Percentiles rank a stretch among this genome's conserved stretches.
Evolutionary conservation across 176 grass and related monocot species (phyloP).

Genomic region (Oryza longistaminata): DNA sequence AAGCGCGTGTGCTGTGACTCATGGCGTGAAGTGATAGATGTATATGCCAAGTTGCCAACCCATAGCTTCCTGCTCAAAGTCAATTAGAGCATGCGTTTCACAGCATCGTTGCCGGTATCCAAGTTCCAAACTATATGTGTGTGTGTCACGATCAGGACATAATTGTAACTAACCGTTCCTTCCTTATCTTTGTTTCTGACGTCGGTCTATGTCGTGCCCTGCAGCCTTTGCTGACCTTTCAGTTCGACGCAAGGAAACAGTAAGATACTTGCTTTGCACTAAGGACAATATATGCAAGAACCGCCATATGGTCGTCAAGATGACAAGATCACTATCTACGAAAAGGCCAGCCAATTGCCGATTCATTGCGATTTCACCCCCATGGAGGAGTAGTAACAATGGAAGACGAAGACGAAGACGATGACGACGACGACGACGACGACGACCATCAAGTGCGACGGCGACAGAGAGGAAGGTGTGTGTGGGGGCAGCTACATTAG

Average conservation of each 20-base stretch:
- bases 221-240: conserved; percentile 58
- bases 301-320: conserved; percentile 6
- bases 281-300: not conserved
- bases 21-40: not conserved
- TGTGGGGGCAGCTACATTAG: not conserved
- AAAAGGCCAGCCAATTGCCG: not conserved
- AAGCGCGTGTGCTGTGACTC: not conserved
- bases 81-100: conserved; percentile 21
- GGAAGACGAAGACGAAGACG: not conserved
- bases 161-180: conserved; percentile 26
- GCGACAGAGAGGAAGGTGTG: not conserved
- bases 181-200: conserved; percentile 49
- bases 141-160: conserved; percentile 38
- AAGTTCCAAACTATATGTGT: conserved; percentile 27
- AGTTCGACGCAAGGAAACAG: not conserved
- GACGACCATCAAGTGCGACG: not conserved
- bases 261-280: not conserved
- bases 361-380: not conserved
- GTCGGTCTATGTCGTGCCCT: conserved; percentile 38
- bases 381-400: not conserved
- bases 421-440: no score
- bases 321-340: not conserved
- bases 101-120: conserved; percentile 31
- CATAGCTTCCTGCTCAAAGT: conserved; percentile 21
- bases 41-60: conserved; percentile 1